phyloP scores from a whole-genome alignment of 768 basidiomycete genomes.

The Termitomyces sp. region DNA sequence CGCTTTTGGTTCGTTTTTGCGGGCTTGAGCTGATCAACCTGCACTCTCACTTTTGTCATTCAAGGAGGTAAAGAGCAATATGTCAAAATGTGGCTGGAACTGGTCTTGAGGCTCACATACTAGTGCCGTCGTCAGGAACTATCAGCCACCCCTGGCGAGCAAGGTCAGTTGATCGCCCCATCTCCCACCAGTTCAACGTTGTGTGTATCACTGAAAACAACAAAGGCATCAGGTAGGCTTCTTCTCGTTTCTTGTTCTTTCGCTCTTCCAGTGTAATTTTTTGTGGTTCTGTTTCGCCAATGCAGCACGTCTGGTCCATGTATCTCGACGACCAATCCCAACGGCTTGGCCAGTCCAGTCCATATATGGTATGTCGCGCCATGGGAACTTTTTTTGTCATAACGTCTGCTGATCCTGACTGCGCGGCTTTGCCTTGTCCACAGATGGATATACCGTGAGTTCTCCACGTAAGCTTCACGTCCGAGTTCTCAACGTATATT shows the following conservation, averaged over 20 bases:
- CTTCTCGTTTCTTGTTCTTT: not conserved
- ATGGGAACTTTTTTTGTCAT: conserved; percentile 10
- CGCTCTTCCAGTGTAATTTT: not conserved
- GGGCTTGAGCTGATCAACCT: no score
- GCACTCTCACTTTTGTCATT: not conserved
- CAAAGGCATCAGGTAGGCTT: not conserved
- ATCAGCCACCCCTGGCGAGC: not conserved
- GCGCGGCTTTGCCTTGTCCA: not conserved
- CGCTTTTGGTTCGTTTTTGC: not conserved
- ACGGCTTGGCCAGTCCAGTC: not conserved
- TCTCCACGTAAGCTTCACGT: not conserved
- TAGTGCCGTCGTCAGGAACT: not conserved
- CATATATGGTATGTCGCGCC: conserved; percentile 15
- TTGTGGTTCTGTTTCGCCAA: conserved; percentile 11
- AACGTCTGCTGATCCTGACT: conserved; percentile 1
- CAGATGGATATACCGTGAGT: conserved; percentile 15
- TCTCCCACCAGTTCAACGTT: not conserved
- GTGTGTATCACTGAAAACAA: not conserved
- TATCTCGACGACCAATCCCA: conserved; percentile 31
- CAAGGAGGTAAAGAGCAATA: not conserved
- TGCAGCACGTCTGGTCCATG: conserved; percentile 50
- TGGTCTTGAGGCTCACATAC: not conserved
- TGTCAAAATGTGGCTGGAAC: not conserved
- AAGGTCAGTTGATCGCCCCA: not conserved
- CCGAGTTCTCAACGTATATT: conserved; percentile 10